Conservation (phyloP, 192 early-diverging fungal genomes). For the Gigaspora rosea region DNA sequence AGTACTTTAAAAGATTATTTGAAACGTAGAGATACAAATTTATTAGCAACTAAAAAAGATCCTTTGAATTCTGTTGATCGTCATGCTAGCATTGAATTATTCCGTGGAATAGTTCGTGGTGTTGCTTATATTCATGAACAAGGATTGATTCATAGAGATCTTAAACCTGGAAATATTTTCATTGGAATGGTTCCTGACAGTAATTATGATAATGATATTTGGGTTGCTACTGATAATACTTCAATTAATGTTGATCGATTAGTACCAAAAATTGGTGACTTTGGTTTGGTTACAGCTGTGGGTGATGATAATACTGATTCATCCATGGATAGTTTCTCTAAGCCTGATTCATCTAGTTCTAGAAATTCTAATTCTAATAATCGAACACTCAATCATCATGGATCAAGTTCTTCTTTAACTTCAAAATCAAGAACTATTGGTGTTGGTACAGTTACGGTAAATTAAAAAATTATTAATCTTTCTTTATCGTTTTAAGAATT, state of each 20-base stretch:
- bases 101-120: conserved; percentile 61
- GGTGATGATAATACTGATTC: conserved; percentile 35
- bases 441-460: conserved; percentile 76
- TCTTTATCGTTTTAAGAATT: too few relatives aligned
- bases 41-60: conserved; percentile 19
- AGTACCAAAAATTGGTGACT: conserved; percentile 91
- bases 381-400: neutral
- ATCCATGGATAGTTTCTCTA: neutral
- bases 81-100: conserved; percentile 25
- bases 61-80: conserved; percentile 23
- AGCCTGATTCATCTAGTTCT: neutral
- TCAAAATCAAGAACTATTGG: conserved; percentile 56
- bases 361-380: neutral
- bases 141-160: conserved; percentile 71
- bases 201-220: neutral
- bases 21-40: neutral
- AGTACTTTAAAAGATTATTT: conserved; percentile 72
- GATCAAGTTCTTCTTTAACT: neutral
- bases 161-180: conserved; percentile 72
- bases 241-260: conserved; percentile 40
- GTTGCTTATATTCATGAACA: conserved; percentile 68
- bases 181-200: conserved; percentile 4
- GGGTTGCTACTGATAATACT: neutral
- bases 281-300: conserved; percentile 84
- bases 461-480: conserved; percentile 15